Base-by-base conservation (phyloP, 225 moss, liverwort and hornwort species). In the Thuidium tamariscinum region DNA sequence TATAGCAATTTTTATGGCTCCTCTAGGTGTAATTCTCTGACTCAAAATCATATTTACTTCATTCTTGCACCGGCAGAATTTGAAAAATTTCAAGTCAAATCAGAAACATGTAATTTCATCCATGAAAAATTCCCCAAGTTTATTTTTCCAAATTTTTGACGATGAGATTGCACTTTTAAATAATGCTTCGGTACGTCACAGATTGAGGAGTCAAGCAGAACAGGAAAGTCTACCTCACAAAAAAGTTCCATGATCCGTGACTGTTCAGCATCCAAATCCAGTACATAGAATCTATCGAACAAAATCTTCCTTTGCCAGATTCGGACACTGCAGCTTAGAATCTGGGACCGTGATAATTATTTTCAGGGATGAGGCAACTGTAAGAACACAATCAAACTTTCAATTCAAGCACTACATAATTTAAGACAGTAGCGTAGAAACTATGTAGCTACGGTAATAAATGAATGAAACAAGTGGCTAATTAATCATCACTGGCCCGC, bases 401-500 rank as follows among this genome's bases (percentile, higher is more conserved):
- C 41, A 59, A 42, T 30, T 79, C 41, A 30, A 29, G 41, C 41
- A 79, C 20, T 30, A 56, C 44, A 27, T 34, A 21, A 84, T 52
- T 34, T 27, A 68, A 60, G 30, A 84, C 80, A 68, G 36, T 74
- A 80, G 52, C 13, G 30, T 81, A 54, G 57, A 79, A 74, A 49
- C 60, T 30, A 55, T 18, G 39, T 25, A 18, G 42, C 80, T 55
- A 36, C 26, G 49, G 21, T 32, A 14, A 46, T 18, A 60, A 63
- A 46, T 26, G 36, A 68, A 87, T 54, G 52, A 55, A 84, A n/a
- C 5, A 68, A 51, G 66, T 55, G 20, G 11, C 63, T 70, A 74
- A 73, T 87, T 84, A 88, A 76, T 87, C 90, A 81, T 87, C 85
- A 46, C 94, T 90, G 83, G 97, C 90, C 16, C 93, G 93, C 79